phyloP scores from a whole-genome alignment of 2,329 filamentous ascomycete species.

The Ramularia endophylla region DNA sequence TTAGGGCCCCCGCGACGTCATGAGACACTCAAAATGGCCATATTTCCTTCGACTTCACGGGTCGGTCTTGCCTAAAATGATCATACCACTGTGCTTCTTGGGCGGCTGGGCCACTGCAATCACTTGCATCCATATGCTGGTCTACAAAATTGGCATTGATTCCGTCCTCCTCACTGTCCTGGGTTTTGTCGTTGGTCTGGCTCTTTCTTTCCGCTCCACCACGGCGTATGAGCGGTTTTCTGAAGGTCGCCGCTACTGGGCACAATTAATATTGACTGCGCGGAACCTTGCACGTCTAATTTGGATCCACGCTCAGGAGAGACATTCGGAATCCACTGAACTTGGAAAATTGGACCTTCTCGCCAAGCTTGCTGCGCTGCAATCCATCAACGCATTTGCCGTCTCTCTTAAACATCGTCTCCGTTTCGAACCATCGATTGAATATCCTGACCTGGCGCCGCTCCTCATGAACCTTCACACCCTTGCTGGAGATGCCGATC shows the following conservation, averaged over 20 bases:
- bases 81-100: constrained; percentile 60
- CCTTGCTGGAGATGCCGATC: constrained; percentile 58
- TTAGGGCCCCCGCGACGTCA: constrained; percentile 56
- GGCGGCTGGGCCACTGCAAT: constrained; percentile 61
- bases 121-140: constrained; percentile 49
- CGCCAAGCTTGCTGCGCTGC: constrained; percentile 66
- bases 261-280: constrained; percentile 47
- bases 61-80: constrained; percentile 67
- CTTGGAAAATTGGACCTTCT: constrained; percentile 61
- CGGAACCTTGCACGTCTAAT: constrained; percentile 63
- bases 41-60: constrained; percentile 70
- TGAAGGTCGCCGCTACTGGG: constrained; percentile 61
- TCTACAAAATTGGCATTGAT: constrained; percentile 48
- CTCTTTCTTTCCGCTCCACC: constrained; percentile 70
- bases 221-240: constrained; percentile 66
- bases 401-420: constrained; percentile 74
- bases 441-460: constrained; percentile 67
- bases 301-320: constrained; percentile 70
- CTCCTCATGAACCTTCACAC: constrained; percentile 69
- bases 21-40: constrained; percentile 70
- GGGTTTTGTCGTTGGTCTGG: constrained; percentile 74
- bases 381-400: constrained; percentile 72
- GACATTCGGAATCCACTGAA: constrained; percentile 43
- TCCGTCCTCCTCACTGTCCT: constrained; percentile 68
- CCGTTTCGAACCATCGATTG: constrained; percentile 74